Evolutionary conservation across 208 protist genomes (phyloP).

Genomic region (Trypanosoma boissoni): DNA sequence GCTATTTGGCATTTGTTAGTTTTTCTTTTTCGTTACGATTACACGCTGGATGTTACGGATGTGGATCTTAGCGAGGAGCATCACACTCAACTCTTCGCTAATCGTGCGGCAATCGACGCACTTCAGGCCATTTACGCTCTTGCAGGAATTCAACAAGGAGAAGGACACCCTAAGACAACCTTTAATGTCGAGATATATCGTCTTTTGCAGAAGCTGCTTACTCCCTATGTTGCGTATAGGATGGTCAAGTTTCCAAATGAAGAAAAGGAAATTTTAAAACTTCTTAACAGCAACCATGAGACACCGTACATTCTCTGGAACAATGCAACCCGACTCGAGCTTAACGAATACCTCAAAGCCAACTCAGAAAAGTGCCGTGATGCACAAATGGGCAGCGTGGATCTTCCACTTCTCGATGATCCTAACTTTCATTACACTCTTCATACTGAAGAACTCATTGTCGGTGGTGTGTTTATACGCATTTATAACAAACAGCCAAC

Average conservation of each 20-base stretch:
- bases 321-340: constrained; percentile 73
- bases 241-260: constrained; percentile 31
- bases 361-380: constrained; percentile 54
- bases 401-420: constrained; percentile 3
- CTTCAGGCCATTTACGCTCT: constrained; percentile 62
- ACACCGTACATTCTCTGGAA: constrained; percentile 90
- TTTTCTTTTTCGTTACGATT: constrained; percentile 89
- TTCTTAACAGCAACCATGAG: constrained; percentile 84
- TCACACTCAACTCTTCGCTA: constrained; percentile 82
- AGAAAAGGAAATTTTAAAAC: constrained; percentile 62
- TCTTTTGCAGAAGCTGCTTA: constrained; percentile 71
- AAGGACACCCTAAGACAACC: constrained; percentile 25
- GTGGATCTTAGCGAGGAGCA: constrained; percentile 58
- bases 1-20: constrained; percentile 82
- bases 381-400: constrained; percentile 27
- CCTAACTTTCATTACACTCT: constrained; percentile 57
- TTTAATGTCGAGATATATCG: constrained; percentile 31
- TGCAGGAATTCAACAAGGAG: constrained; percentile 34
- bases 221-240: constrained; percentile 73
- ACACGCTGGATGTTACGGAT: constrained; percentile 76
- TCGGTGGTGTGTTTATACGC: constrained; percentile 89
- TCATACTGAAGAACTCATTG: constrained; percentile 72
- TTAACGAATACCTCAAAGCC: constrained; percentile 54
- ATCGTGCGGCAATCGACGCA: constrained; percentile 66
- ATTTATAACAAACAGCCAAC: constrained; percentile 83